phyloP scores from a whole-genome alignment of 2,329 filamentous ascomycete species.

The Phyllosticta paracitricarpa region DNA sequence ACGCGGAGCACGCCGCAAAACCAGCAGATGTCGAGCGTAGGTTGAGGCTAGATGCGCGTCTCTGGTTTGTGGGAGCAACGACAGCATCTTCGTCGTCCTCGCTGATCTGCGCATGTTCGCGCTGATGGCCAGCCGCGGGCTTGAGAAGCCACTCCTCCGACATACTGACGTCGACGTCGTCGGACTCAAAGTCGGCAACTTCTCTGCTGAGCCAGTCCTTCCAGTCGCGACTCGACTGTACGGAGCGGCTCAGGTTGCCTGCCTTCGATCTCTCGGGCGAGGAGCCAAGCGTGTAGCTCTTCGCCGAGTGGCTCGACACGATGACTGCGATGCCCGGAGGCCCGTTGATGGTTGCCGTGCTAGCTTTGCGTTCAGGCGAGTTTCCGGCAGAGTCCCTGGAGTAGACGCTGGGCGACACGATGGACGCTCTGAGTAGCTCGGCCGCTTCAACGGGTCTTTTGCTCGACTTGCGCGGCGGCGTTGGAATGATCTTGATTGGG shows the following conservation, averaged over 20 bases:
- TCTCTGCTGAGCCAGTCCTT: constrained; percentile 38
- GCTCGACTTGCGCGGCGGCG: constrained; percentile 3
- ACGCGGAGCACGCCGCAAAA: not conserved
- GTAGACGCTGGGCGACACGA: constrained; percentile 38
- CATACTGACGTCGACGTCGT: constrained; percentile 22
- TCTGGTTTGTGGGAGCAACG: constrained; percentile 11
- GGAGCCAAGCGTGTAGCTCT: constrained; percentile 30
- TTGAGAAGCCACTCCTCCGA: constrained; percentile 15
- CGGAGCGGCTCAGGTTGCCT: constrained; percentile 12
- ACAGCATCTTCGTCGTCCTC: constrained; percentile 15
- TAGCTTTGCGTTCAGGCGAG: constrained; percentile 25
- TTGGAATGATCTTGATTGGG: constrained; percentile 4
- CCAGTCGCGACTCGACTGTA: constrained; percentile 34
- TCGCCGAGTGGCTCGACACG: constrained; percentile 34
- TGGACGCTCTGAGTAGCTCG: constrained; percentile 3
- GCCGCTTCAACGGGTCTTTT: not conserved
- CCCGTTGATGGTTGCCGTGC: constrained; percentile 16
- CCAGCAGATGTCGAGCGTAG: constrained; percentile 12
- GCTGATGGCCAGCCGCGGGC: constrained; percentile 12
- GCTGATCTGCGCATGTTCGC: constrained; percentile 19
- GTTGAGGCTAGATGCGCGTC: constrained; percentile 13
- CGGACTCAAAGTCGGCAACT: constrained; percentile 27
- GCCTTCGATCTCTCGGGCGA: constrained; percentile 14
- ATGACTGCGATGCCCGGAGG: constrained; percentile 30
- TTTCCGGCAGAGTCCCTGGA: constrained; percentile 32